A percentile compares a stretch with the other conserved stretches of the same genome.
These are phyloP conservation scores for Fomitopsis pulvina DNA, from an alignment of 768 basidiomycete species.

Conservation along the genomic window DNA sequence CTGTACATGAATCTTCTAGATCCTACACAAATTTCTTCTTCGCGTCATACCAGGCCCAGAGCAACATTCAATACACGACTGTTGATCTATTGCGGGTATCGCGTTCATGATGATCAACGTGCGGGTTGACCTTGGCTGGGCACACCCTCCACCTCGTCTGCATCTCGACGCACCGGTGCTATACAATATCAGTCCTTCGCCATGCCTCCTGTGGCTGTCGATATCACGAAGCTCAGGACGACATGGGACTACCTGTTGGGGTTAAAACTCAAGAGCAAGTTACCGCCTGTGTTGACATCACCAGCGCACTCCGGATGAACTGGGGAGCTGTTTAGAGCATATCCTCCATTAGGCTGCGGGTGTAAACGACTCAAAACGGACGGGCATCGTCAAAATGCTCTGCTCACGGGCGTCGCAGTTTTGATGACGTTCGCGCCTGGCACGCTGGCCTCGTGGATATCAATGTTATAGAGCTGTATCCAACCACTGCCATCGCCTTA, in stretches of 20 bases:
- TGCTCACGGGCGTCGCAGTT: no score
- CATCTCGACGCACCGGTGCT: background rate
- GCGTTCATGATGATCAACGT: conserved; percentile 12
- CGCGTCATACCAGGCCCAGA: background rate
- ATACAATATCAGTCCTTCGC: conserved; percentile 1
- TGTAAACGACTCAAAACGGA: no score
- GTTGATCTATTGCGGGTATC: conserved; percentile 4
- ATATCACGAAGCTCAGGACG: background rate
- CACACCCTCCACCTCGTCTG: background rate
- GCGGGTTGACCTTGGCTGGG: conserved; percentile 9
- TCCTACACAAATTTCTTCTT: conserved; percentile 2
- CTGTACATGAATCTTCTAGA: background rate
- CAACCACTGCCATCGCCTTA: no score
- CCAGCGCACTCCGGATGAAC: background rate
- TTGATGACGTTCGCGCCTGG: no score
- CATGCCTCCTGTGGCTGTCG: conserved; percentile 3
- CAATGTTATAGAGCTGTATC: no score
- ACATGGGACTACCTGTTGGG: background rate
- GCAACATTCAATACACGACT: background rate
- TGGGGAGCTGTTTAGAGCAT: no score
- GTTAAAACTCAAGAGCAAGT: background rate
- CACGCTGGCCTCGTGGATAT: no score
- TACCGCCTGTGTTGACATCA: background rate
- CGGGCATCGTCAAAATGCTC: no score
- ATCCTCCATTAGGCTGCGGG: no score